Evolutionary conservation across 768 basidiomycete genomes (phyloP).

Genomic region (Suillus ampliporus): DNA sequence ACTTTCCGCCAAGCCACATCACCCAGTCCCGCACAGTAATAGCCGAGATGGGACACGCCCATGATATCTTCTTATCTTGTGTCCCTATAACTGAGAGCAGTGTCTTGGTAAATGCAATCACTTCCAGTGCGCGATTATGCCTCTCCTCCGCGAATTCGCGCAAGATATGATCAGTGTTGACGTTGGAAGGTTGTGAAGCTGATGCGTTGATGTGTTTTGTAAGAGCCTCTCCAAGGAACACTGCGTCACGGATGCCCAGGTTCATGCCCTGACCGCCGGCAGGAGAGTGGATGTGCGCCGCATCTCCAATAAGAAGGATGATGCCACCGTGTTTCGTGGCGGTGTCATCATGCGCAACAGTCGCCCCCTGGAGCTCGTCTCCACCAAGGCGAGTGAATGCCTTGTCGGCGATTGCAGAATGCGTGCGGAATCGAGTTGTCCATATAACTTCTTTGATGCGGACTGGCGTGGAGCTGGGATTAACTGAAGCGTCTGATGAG

Average conservation of each 20-base stretch:
- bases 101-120: slow-evolving; percentile 45
- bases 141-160: slow-evolving; percentile 36
- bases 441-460: slow-evolving; percentile 45
- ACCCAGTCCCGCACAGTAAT: slow-evolving; percentile 9
- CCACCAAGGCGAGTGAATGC: slow-evolving; percentile 39
- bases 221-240: slow-evolving; percentile 45
- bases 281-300: slow-evolving; percentile 59
- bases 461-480: slow-evolving; percentile 34
- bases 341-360: neutral
- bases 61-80: slow-evolving; percentile 1
- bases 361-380: neutral
- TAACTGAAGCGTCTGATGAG: slow-evolving; percentile 42
- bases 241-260: slow-evolving; percentile 56
- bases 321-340: slow-evolving; percentile 19
- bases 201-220: slow-evolving; percentile 32
- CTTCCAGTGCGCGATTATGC: slow-evolving; percentile 40
- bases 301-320: slow-evolving; percentile 47
- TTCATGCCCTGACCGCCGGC: slow-evolving; percentile 60
- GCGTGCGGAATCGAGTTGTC: slow-evolving; percentile 54
- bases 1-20: slow-evolving; percentile 8
- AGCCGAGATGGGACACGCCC: slow-evolving; percentile 10
- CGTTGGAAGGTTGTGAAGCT: slow-evolving; percentile 13
- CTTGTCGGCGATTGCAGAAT: slow-evolving; percentile 48
- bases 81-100: slow-evolving; percentile 25
- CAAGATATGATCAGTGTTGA: slow-evolving; percentile 25